Percentiles rank a stretch among this genome's conserved stretches.
Conservation (phyloP, 768 basidiomycete species). For the Agrocybe praecox region DNA sequence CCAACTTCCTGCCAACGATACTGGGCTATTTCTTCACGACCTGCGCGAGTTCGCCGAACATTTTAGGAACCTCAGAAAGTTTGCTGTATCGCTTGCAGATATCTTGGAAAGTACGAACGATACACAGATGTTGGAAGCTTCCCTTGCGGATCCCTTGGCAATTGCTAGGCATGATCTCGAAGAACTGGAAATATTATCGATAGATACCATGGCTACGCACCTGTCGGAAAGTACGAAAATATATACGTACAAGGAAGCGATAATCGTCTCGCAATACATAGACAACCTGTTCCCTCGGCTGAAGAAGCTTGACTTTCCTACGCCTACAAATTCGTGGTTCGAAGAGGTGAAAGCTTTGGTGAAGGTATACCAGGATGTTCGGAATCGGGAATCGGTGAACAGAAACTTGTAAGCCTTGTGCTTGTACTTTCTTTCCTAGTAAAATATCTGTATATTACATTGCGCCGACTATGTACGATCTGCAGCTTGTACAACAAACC, state of each 20-base stretch:
- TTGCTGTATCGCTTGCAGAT: neutral
- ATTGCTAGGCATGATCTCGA: neutral
- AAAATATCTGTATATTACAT: no score
- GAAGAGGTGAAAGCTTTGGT: slow-evolving; percentile 1
- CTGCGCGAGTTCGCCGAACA: neutral
- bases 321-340: neutral
- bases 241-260: neutral
- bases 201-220: neutral
- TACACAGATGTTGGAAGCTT: neutral
- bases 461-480: no score
- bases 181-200: neutral
- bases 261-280: slow-evolving; percentile 1
- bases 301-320: neutral
- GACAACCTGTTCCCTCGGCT: slow-evolving; percentile 1
- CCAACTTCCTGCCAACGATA: neutral
- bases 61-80: neutral
- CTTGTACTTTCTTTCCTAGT: no score
- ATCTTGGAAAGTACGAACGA: neutral
- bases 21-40: neutral
- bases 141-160: neutral
- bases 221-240: neutral
- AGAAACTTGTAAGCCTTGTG: no score
- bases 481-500: no score
- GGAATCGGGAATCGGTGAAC: neutral
- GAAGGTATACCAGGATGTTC: neutral